Percentiles rank a stretch among this genome's conserved stretches.
phyloP scores from a whole-genome alignment of 345 rosid genomes.

The Stellera chamaejasme region DNA sequence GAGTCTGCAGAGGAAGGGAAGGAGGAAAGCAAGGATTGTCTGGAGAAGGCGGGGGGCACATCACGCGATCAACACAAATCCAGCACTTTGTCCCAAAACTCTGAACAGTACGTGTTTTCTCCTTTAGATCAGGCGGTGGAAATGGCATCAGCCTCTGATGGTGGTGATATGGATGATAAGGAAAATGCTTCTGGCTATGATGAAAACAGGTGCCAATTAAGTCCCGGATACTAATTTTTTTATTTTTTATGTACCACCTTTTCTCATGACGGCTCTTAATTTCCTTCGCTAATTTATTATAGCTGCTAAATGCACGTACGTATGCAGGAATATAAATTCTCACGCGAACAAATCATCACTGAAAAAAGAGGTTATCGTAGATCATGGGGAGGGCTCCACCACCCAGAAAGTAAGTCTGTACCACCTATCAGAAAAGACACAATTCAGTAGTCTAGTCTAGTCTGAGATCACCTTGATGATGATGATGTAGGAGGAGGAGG shows the following conservation, averaged over 20 bases:
- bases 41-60: conserved; percentile 4
- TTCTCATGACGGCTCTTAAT: neutral
- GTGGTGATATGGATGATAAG: conserved; percentile 32
- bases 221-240: conserved; percentile 1
- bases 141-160: conserved; percentile 18
- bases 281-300: conserved; percentile 1
- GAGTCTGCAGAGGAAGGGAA: too few relatives aligned
- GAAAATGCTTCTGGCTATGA: conserved; percentile 44
- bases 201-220: conserved; percentile 46
- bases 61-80: conserved; percentile 13
- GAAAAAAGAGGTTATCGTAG: conserved; percentile 29
- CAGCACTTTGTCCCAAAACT: conserved; percentile 12
- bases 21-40: conserved; percentile 9
- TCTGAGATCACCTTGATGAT: neutral
- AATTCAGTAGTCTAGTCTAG: conserved; percentile 1
- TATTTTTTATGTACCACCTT: neutral
- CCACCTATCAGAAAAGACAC: neutral
- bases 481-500: conserved; percentile 43
- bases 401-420: conserved; percentile 28
- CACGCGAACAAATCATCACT: neutral
- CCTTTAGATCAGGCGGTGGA: conserved; percentile 4
- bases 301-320: neutral
- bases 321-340: conserved; percentile 27
- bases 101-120: conserved; percentile 7
- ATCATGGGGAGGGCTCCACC: conserved; percentile 22